Evolutionary conservation across 257 asterid species (phyloP).

Genomic region (Lycium barbarum): DNA sequence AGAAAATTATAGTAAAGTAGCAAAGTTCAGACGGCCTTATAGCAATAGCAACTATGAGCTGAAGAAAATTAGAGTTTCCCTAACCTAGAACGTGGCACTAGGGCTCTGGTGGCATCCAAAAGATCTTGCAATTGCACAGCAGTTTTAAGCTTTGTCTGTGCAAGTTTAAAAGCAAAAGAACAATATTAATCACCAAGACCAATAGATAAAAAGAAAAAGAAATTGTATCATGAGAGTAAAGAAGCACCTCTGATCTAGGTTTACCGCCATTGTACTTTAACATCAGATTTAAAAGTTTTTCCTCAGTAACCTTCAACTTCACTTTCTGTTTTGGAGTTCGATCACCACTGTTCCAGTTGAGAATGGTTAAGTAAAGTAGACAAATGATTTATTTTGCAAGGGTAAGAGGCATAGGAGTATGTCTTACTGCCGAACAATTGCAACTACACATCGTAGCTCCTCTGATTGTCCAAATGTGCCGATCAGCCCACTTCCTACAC

Average conservation of each 20-base stretch:
- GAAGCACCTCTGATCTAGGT: constrained; percentile 89
- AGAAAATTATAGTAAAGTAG: background rate
- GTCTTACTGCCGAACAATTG: constrained; percentile 91
- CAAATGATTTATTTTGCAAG: constrained; percentile 5
- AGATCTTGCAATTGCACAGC: constrained; percentile 98
- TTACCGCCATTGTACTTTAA: constrained; percentile 90
- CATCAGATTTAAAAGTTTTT: constrained; percentile 93
- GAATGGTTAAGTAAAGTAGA: constrained; percentile 34
- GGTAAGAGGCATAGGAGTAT: constrained; percentile 22
- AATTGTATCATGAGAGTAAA: constrained; percentile 32
- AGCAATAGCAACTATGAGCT: background rate
- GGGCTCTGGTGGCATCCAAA: constrained; percentile 90
- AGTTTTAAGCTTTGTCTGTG: constrained; percentile 92
- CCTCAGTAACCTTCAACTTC: constrained; percentile 96
- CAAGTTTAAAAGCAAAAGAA: constrained; percentile 38
- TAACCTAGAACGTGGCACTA: constrained; percentile 89
- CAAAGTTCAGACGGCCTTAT: background rate
- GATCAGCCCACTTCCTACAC: constrained; percentile 93
- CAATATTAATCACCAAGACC: constrained; percentile 25
- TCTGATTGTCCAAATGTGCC: constrained; percentile 95
- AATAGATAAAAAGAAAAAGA: constrained; percentile 26
- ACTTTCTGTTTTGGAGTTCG: constrained; percentile 99
- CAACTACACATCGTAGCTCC: constrained; percentile 95
- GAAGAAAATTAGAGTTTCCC: constrained; percentile 27
- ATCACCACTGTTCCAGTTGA: constrained; percentile 75